These are phyloP conservation scores for Neofusicoccum ribis DNA, from an alignment of 2,329 filamentous ascomycete genomes.

Conservation along the genomic window DNA sequence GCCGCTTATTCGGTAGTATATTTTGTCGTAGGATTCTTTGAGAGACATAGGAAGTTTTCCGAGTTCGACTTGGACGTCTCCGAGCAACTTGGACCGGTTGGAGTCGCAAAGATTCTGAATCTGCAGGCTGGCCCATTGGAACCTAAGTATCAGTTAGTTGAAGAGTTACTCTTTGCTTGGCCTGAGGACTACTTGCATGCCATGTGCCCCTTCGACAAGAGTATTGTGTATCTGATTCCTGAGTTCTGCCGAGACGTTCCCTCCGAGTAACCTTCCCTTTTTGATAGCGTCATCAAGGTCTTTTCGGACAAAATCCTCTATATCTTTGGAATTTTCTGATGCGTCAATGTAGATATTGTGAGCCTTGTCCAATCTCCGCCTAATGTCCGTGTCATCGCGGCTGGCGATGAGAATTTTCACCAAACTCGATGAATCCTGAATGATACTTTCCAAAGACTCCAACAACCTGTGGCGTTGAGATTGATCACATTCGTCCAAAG, in stretches of 20 bases:
- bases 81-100: conserved; percentile 22
- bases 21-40: conserved; percentile 19
- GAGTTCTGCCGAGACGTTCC: not conserved
- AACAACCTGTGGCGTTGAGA: conserved; percentile 27
- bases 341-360: conserved; percentile 22
- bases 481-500: conserved; percentile 36
- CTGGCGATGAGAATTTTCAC: conserved; percentile 40
- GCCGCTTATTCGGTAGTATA: conserved; percentile 19
- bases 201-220: not conserved
- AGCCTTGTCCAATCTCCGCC: not conserved
- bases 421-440: conserved; percentile 28
- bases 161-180: not conserved
- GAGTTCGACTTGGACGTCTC: conserved; percentile 27
- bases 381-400: conserved; percentile 30
- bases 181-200: not conserved
- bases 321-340: conserved; percentile 30
- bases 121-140: conserved; percentile 35
- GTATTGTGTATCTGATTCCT: not conserved
- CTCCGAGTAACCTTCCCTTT: not conserved
- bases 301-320: conserved; percentile 27
- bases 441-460: conserved; percentile 28
- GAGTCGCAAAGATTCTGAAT: conserved; percentile 29
- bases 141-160: conserved; percentile 27
- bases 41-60: conserved; percentile 27
- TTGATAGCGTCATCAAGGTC: conserved; percentile 19